Evolutionary conservation across 495 filamentous ascomycete species (phyloP), one percentile per base, ranked within the genome.

Genomic region (Penicillium cataractarum): DNA sequence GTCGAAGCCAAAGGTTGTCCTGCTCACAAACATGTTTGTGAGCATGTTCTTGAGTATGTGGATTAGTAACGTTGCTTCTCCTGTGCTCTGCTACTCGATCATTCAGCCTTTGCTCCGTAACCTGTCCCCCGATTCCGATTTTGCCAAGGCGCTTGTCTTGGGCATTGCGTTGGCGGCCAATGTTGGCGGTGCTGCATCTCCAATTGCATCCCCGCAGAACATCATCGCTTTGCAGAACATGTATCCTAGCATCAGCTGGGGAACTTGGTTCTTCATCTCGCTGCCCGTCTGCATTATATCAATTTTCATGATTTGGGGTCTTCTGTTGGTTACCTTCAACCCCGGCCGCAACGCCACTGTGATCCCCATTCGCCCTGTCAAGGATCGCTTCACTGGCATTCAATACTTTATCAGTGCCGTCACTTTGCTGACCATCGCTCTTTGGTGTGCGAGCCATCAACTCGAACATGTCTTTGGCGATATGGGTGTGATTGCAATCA

Each of bases 41-140:
- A 95, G 95, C 63, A 93, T 94, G 77, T 94, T 98, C 71, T 86
- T 94, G 37, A 97, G 92, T 66, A 99, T 99, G 95, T 93, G 96
- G 85, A 97, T 99, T 70, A 96, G 91, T 74, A 99, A 99, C 65
- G 95, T 99, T 35, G 95, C 95, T 19, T 94, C 96, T 5, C 95
- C 95, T 0, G 95, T 99, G n/a, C 84, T 99, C 9, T 99, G 96
- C 81, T 98, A 93, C 72, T 96, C 92, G 17, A 98, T 98, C 63
- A 57, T 70, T n/a, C 66, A 94, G 87, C 95, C 95, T 29, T 89
- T 99, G 74, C 81, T 99, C 40, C 92, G 95, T 37, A 98, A 97
- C 73, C 86, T 98, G 48, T 88, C 96, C 0, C 82, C 88, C 9
- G 94, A 94, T 65, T 97, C 92, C 26, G 83, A 88, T 64, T 98